These are phyloP conservation scores for Diplodia seriata DNA, from an alignment of 2,329 filamentous ascomycete genomes.

Conservation along the genomic window DNA sequence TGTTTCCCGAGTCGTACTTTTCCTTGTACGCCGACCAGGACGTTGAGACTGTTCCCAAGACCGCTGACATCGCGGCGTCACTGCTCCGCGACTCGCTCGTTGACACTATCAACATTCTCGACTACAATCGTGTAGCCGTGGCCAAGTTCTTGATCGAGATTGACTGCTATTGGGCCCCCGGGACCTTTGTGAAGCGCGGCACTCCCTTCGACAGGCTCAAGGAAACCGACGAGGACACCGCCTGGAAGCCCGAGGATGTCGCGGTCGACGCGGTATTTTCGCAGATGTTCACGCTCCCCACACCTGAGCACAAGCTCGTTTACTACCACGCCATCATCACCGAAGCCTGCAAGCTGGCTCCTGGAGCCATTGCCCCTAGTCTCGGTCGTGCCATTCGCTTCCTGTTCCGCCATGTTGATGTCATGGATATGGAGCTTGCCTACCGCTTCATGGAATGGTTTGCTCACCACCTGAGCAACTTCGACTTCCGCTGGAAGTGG, in stretches of 20 bases:
- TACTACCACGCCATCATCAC: slow-evolving; percentile 97
- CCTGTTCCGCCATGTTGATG: slow-evolving; percentile 81
- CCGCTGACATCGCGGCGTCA: slow-evolving; percentile 77
- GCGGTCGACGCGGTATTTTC: slow-evolving; percentile 98
- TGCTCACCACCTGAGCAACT: slow-evolving; percentile 95
- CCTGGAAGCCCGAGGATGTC: slow-evolving; percentile 98
- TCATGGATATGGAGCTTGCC: slow-evolving; percentile 83
- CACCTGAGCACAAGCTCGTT: slow-evolving; percentile 88
- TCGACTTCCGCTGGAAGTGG: slow-evolving; percentile 99
- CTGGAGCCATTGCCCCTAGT: slow-evolving; percentile 93
- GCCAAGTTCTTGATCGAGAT: slow-evolving; percentile 92
- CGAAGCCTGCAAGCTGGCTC: slow-evolving; percentile 93
- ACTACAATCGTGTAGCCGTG: slow-evolving; percentile 88
- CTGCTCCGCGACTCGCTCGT: slow-evolving; percentile 84
- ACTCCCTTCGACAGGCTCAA: slow-evolving; percentile 90
- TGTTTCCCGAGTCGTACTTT: slow-evolving; percentile 93
- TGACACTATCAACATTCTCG: slow-evolving; percentile 91
- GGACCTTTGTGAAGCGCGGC: slow-evolving; percentile 91
- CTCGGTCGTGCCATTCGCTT: slow-evolving; percentile 91
- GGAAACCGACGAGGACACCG: slow-evolving; percentile 70
- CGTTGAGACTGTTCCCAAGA: slow-evolving; percentile 83
- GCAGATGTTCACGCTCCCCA: slow-evolving; percentile 86
- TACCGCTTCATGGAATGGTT: slow-evolving; percentile 98
- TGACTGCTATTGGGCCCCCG: slow-evolving; percentile 90
- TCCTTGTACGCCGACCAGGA: slow-evolving; percentile 91